Percentiles rank a stretch among this genome's conserved stretches.
Conservation (phyloP, 2,329 filamentous ascomycete species). For the Exophiala xenobiotica region DNA sequence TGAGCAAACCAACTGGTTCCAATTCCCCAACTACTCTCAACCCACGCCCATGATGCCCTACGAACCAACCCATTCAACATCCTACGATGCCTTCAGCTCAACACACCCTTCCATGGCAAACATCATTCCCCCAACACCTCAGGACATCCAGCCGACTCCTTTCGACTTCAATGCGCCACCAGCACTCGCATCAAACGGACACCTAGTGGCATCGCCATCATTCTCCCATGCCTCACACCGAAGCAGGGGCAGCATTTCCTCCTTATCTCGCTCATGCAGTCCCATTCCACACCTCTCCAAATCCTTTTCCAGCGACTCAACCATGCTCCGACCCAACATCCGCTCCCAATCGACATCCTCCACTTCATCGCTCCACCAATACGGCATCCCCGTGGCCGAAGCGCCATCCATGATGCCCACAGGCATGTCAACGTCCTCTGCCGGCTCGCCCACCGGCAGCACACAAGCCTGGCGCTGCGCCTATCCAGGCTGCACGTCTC, state of each 20-base stretch:
- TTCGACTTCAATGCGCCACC: conserved; percentile 28
- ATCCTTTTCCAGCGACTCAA: conserved; percentile 7
- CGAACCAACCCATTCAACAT: conserved; percentile 14
- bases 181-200: conserved; percentile 17
- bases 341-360: conserved; percentile 28
- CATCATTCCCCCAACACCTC: conserved; percentile 29
- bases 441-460: background rate
- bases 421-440: conserved; percentile 7
- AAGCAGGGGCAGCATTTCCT: conserved; percentile 24
- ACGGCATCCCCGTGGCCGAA: conserved; percentile 29
- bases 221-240: conserved; percentile 25
- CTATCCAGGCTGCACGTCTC: conserved; percentile 60
- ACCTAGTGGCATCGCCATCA: conserved; percentile 22
- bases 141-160: conserved; percentile 21
- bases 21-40: conserved; percentile 24
- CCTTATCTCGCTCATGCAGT: conserved; percentile 29
- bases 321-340: conserved; percentile 12
- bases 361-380: conserved; percentile 28
- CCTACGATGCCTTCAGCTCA: conserved; percentile 9
- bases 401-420: conserved; percentile 10
- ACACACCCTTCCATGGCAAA: conserved; percentile 20
- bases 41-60: conserved; percentile 23
- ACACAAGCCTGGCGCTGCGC: conserved; percentile 56
- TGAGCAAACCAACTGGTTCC: conserved; percentile 26
- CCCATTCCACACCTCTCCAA: conserved; percentile 14